phyloP scores from a whole-genome alignment of 2,329 filamentous ascomycete genomes.

The Gnomoniopsis sp. region DNA sequence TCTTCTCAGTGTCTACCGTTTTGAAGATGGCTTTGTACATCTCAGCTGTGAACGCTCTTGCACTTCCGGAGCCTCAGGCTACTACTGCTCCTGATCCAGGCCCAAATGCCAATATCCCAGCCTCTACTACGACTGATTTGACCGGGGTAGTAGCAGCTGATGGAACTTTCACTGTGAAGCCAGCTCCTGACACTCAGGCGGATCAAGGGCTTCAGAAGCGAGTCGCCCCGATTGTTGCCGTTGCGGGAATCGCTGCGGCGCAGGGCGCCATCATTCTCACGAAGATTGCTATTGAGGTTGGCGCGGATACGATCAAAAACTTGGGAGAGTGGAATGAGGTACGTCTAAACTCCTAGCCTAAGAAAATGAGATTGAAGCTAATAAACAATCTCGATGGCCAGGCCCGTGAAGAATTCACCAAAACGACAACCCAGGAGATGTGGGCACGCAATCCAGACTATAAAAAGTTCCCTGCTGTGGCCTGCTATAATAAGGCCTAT shows the following conservation, averaged over 20 bases:
- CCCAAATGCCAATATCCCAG: conserved; percentile 8
- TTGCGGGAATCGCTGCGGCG: conserved; percentile 1
- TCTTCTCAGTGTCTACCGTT: too few species aligned
- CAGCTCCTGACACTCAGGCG: conserved; percentile 7
- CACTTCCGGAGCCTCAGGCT: background rate
- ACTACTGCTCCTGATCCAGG: background rate
- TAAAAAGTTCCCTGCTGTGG: conserved; percentile 12
- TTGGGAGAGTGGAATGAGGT: conserved; percentile 9
- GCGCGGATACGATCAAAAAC: conserved; percentile 13
- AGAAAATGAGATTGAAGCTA: too few species aligned
- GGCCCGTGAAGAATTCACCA: conserved; percentile 20
- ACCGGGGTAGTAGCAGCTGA: conserved; percentile 12
- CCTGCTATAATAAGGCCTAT: conserved; percentile 22
- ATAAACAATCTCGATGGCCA: too few species aligned
- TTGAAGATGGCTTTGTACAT: too few species aligned
- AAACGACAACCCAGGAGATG: conserved; percentile 19
- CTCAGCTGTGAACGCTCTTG: background rate
- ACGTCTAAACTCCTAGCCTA: too few species aligned
- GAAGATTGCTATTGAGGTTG: conserved; percentile 13
- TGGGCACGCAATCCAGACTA: conserved; percentile 19
- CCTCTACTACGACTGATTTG: conserved; percentile 1
- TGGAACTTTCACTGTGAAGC: conserved; percentile 10
- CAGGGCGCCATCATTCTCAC: conserved; percentile 6
- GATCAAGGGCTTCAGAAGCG: conserved; percentile 12
- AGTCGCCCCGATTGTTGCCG: conserved; percentile 22